A percentile compares a stretch with the other conserved stretches of the same genome.
Evolutionary conservation across 2,329 filamentous ascomycete species (phyloP).

Genomic region (Sphaceloma murrayae): DNA sequence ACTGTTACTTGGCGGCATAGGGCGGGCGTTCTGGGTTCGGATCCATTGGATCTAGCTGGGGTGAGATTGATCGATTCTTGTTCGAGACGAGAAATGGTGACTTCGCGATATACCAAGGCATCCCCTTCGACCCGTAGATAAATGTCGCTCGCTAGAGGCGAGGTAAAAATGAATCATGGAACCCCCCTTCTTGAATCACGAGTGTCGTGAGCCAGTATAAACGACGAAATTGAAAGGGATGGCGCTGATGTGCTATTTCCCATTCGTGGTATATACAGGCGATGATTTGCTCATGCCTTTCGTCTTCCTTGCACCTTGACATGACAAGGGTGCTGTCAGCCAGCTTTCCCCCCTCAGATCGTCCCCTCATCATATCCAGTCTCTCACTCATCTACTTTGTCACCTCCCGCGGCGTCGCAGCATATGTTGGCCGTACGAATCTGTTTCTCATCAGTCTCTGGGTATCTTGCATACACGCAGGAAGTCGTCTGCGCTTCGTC

Average conservation of each 20-base stretch:
- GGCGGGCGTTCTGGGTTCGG: conserved; percentile 12
- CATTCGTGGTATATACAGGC: too few relatives aligned
- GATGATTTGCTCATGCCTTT: background rate
- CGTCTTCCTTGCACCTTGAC: background rate
- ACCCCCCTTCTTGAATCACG: background rate
- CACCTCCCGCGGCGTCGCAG: conserved; percentile 54
- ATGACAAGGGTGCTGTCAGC: too few relatives aligned
- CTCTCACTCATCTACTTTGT: conserved; percentile 50
- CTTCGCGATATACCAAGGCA: conserved; percentile 2
- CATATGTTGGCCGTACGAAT: conserved; percentile 73
- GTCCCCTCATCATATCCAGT: too few relatives aligned
- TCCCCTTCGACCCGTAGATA: conserved; percentile 5
- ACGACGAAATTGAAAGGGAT: too few relatives aligned
- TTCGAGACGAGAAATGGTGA: too few relatives aligned
- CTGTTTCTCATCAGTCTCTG: conserved; percentile 39
- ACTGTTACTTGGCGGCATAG: conserved; percentile 6
- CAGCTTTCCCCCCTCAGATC: too few relatives aligned
- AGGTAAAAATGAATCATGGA: conserved; percentile 12
- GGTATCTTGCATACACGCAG: too few relatives aligned
- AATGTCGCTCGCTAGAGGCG: conserved; percentile 10
- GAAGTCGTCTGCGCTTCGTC: too few relatives aligned
- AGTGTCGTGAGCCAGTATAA: too few relatives aligned
- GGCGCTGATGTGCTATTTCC: too few relatives aligned
- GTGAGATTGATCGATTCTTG: too few relatives aligned
- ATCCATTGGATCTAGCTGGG: too few relatives aligned